Evolutionary conservation across 2,329 filamentous ascomycete genomes (phyloP).

Genomic region (Penicillium sp.): DNA sequence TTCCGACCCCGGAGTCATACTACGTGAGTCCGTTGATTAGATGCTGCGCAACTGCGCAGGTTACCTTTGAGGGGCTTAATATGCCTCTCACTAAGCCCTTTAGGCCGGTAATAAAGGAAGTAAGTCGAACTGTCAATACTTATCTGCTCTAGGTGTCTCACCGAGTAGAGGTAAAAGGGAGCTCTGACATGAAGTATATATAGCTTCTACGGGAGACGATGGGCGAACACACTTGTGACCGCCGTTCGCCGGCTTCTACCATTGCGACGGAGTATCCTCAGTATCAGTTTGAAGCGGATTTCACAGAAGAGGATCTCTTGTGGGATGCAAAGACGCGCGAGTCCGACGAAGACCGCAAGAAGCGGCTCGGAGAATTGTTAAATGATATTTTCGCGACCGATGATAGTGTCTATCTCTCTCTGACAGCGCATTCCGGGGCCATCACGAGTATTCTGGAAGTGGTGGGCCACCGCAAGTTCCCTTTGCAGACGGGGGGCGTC

Average conservation of each 20-base stretch:
- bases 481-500: conserved; percentile 54
- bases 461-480: conserved; percentile 52
- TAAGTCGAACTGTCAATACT: conserved; percentile 20
- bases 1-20: conserved; percentile 59
- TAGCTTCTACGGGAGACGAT: conserved; percentile 61
- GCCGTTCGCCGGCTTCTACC: conserved; percentile 53
- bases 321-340: conserved; percentile 57
- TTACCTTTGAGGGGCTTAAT: conserved; percentile 56
- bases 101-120: conserved; percentile 61
- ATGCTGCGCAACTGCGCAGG: conserved; percentile 61
- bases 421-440: conserved; percentile 64
- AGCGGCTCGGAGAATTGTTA: conserved; percentile 51
- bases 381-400: conserved; percentile 59
- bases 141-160: too few species aligned
- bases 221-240: conserved; percentile 66
- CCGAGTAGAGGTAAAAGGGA: neutral
- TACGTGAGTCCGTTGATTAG: conserved; percentile 63
- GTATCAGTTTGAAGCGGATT: conserved; percentile 58
- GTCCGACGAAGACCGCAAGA: conserved; percentile 52
- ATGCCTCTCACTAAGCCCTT: conserved; percentile 55
- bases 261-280: conserved; percentile 56
- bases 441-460: conserved; percentile 58
- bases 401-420: conserved; percentile 53
- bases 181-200: neutral
- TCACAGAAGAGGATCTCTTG: conserved; percentile 59